Conservation (phyloP, 2,329 filamentous ascomycete genomes). For the Chaetothyriales sp. region DNA sequence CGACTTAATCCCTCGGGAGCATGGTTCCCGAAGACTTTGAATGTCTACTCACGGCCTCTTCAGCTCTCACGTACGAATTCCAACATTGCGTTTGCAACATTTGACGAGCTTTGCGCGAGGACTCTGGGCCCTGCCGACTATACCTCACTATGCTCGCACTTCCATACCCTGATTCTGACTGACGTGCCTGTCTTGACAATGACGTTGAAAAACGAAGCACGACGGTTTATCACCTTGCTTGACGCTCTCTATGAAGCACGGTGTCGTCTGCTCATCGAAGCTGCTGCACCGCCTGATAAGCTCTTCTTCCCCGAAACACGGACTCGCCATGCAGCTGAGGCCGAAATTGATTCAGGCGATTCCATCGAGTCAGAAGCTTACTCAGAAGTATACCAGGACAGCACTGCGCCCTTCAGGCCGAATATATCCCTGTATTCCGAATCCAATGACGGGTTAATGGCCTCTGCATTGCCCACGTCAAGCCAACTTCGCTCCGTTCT, state of each 20-base stretch:
- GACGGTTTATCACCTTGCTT: slow-evolving; percentile 63
- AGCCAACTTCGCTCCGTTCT: slow-evolving; percentile 17
- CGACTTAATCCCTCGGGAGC: slow-evolving; percentile 8
- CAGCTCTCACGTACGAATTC: slow-evolving; percentile 29
- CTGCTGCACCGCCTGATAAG: slow-evolving; percentile 52
- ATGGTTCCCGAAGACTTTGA: slow-evolving; percentile 11
- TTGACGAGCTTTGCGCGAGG: slow-evolving; percentile 48
- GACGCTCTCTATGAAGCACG: slow-evolving; percentile 71
- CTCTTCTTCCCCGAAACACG: slow-evolving; percentile 58
- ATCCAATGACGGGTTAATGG: slow-evolving; percentile 12
- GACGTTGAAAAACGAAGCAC: slow-evolving; percentile 63
- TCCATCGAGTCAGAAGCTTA: slow-evolving; percentile 50
- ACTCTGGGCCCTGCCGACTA: slow-evolving; percentile 67
- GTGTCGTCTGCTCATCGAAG: slow-evolving; percentile 58
- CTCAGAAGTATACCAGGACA: slow-evolving; percentile 64
- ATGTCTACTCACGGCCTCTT: slow-evolving; percentile 29
- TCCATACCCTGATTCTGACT: slow-evolving; percentile 62
- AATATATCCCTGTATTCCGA: slow-evolving; percentile 53
- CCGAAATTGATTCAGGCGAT: slow-evolving; percentile 26
- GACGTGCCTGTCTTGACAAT: slow-evolving; percentile 52
- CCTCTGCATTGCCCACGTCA: slow-evolving; percentile 9
- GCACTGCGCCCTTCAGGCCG: slow-evolving; percentile 59
- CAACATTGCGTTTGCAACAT: slow-evolving; percentile 43
- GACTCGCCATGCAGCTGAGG: slow-evolving; percentile 11
- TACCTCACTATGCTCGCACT: slow-evolving; percentile 63